Conservation (phyloP, 208 protist species). For the Zelonia costaricensis region DNA sequence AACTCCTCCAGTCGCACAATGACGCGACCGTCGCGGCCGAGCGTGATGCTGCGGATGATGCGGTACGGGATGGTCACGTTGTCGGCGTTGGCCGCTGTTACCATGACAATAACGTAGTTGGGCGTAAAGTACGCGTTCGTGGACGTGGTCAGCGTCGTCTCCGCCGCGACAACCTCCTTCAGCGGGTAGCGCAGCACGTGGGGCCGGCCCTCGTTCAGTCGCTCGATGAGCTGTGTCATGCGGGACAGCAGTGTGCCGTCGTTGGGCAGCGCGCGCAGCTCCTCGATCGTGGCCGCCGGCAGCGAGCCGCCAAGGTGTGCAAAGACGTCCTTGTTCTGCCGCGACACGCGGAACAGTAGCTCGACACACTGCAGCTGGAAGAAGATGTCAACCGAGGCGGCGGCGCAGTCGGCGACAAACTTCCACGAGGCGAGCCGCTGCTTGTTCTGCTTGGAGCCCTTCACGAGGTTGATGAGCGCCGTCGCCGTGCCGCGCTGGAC, state of each 20-base stretch:
- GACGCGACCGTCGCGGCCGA: constrained; percentile 78
- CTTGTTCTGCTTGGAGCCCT: constrained; percentile 90
- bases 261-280: constrained; percentile 67
- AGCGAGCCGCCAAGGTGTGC: constrained; percentile 38
- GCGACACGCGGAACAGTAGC: constrained; percentile 84
- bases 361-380: constrained; percentile 93
- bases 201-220: constrained; percentile 58
- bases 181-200: constrained; percentile 73
- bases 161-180: constrained; percentile 62
- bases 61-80: constrained; percentile 88
- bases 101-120: constrained; percentile 80
- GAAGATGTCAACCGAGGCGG: constrained; percentile 82
- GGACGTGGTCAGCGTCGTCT: constrained; percentile 56
- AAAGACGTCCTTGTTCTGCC: constrained; percentile 68
- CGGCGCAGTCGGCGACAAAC: constrained; percentile 73
- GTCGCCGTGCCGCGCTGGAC: constrained; percentile 72
- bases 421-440: constrained; percentile 70
- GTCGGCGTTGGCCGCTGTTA: constrained; percentile 77
- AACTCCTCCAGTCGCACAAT: constrained; percentile 83
- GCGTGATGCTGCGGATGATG: constrained; percentile 79
- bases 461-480: constrained; percentile 91
- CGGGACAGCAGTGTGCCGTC: constrained; percentile 63
- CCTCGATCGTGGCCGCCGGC: constrained; percentile 34
- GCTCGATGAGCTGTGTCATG: constrained; percentile 75
- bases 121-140: constrained; percentile 83